A percentile compares a stretch with the other conserved stretches of the same genome.
These are phyloP conservation scores for Penicillium soppii DNA, from an alignment of 495 filamentous ascomycete species.

Conservation along the genomic window DNA sequence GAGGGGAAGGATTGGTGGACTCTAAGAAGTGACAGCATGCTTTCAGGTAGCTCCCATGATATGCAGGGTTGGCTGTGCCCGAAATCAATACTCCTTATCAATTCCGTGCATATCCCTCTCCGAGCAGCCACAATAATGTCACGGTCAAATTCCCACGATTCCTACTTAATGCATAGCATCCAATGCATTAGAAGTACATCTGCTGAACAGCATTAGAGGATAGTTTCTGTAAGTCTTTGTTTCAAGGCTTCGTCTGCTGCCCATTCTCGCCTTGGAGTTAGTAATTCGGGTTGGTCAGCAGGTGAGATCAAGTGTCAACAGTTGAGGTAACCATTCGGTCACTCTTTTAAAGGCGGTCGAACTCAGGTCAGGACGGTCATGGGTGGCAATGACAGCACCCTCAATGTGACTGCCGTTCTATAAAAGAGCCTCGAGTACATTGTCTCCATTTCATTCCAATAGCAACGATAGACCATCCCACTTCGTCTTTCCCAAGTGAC, in stretches of 20 bases:
- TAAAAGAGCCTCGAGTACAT: background rate
- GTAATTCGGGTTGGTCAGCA: background rate
- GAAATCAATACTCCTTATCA: background rate
- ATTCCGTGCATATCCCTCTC: background rate
- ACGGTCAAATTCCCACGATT: background rate
- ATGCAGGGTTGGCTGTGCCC: background rate
- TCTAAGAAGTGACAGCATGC: background rate
- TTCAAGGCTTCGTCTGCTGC: background rate
- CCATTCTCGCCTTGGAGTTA: background rate
- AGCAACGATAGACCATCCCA: background rate
- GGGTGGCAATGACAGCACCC: background rate
- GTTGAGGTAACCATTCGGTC: background rate
- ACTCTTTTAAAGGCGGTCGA: conserved; percentile 1
- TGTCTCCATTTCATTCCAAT: background rate
- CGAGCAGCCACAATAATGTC: background rate
- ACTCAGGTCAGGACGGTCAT: background rate
- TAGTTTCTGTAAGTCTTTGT: background rate
- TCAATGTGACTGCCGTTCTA: background rate
- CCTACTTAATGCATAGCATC: background rate
- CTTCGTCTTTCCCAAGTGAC: background rate
- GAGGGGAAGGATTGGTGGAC: background rate
- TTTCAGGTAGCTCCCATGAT: too few relatives aligned
- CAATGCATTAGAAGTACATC: background rate
- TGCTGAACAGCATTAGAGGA: background rate
- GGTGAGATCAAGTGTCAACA: background rate